Evolutionary conservation across 23 red algal species (phyloP).

Genomic region (Agarophyton chilense): DNA sequence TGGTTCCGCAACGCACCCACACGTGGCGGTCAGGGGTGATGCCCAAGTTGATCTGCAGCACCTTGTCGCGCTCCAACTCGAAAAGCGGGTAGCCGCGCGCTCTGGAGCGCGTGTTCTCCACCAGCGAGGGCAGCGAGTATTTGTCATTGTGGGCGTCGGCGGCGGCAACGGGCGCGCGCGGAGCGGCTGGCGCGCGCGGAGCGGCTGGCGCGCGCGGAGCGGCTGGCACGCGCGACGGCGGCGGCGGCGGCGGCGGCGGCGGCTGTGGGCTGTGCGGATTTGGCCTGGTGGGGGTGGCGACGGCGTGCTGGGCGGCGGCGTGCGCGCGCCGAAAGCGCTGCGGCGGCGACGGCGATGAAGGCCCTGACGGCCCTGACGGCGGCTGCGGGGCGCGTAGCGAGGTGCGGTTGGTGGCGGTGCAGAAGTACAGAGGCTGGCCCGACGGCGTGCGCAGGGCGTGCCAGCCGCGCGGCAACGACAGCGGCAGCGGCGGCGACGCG

Average conservation of each 20-base stretch:
- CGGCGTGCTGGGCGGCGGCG: too few relatives aligned
- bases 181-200: too few relatives aligned
- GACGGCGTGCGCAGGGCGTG: background rate
- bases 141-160: background rate
- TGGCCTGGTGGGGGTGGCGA: too few relatives aligned
- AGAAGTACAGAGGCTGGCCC: background rate
- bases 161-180: background rate
- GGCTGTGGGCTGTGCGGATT: too few relatives aligned
- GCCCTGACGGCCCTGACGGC: too few relatives aligned
- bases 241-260: background rate
- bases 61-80: slow-evolving; percentile 31
- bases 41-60: slow-evolving; percentile 20
- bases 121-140: slow-evolving; percentile 19
- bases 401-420: background rate
- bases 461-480: background rate
- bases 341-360: too few relatives aligned
- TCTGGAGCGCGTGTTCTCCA: background rate
- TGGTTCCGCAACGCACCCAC: background rate
- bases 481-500: background rate
- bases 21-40: background rate
- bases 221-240: too few relatives aligned
- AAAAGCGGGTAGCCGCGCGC: slow-evolving; percentile 9
- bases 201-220: background rate
- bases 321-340: too few relatives aligned
- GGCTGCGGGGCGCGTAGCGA: too few relatives aligned